Percentiles rank a stretch among this genome's conserved stretches.
Conservation (phyloP, 2,329 filamentous ascomycete genomes). For the Sclerotinia subarctica region DNA sequence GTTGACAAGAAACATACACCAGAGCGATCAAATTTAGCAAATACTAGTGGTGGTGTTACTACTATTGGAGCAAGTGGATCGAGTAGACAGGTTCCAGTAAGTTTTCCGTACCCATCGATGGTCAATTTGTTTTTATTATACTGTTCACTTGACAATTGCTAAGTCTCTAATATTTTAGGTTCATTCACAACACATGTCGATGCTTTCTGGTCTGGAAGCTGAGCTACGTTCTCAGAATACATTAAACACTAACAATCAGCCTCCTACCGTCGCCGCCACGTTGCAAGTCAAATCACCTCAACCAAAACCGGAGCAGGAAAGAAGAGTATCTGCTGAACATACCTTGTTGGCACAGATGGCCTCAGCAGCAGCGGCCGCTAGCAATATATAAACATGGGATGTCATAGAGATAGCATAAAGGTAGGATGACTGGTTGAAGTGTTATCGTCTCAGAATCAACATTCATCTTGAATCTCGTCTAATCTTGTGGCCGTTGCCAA, state of each 20-base stretch:
- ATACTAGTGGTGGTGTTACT: constrained; percentile 1
- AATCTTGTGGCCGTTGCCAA: background rate
- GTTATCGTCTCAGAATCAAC: background rate
- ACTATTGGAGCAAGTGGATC: constrained; percentile 2
- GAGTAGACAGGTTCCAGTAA: background rate
- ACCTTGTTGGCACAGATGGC: constrained; percentile 27
- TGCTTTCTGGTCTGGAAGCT: constrained; percentile 14
- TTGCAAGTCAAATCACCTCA: constrained; percentile 6
- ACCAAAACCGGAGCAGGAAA: constrained; percentile 7
- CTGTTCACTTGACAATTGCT: background rate
- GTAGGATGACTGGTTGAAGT: background rate
- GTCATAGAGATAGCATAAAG: background rate
- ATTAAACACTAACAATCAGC: background rate
- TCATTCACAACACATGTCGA: background rate
- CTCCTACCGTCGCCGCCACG: background rate
- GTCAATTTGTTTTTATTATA: background rate
- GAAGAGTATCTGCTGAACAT: constrained; percentile 11
- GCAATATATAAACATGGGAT: constrained; percentile 3
- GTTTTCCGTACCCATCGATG: background rate
- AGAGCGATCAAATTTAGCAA: constrained; percentile 4
- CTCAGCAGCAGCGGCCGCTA: constrained; percentile 27
- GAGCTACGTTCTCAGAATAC: constrained; percentile 1
- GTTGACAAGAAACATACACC: constrained; percentile 20
- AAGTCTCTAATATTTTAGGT: background rate
- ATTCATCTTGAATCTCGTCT: background rate